Conservation (phyloP, 1,284 basidiomycete genomes). For the Ustilago vetiveriae region DNA sequence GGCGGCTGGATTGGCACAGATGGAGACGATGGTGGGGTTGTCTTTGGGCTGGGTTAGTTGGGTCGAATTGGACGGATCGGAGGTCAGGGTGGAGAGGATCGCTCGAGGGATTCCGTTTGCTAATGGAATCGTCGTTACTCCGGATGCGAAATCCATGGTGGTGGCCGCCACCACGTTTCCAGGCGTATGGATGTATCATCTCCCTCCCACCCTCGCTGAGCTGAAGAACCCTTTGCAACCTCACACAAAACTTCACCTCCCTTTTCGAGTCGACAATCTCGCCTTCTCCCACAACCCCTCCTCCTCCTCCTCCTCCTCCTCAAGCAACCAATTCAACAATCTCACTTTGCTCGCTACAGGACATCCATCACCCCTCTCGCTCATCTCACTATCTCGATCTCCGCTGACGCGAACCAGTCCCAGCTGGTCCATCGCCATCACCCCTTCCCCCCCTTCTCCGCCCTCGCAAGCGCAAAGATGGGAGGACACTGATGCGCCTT, state of each 20-base stretch:
- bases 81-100: conserved; percentile 62
- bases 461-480: too few relatives aligned
- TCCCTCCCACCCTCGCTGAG: conserved; percentile 62
- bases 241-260: conserved; percentile 70
- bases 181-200: conserved; percentile 71
- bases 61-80: conserved; percentile 35
- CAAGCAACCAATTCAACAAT: conserved; percentile 2
- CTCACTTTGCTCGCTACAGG: conserved; percentile 73
- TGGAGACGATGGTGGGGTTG: conserved; percentile 73
- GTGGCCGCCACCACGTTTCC: conserved; percentile 72
- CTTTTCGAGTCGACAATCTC: conserved; percentile 75
- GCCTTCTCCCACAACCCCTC: conserved; percentile 68
- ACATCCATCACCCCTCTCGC: conserved; percentile 74
- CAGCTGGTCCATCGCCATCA: conserved; percentile 24
- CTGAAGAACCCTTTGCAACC: not conserved
- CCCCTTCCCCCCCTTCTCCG: not conserved
- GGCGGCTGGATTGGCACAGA: conserved; percentile 65
- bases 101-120: conserved; percentile 73
- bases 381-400: conserved; percentile 70
- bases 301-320: not conserved
- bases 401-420: conserved; percentile 40
- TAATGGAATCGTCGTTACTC: conserved; percentile 75
- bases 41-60: conserved; percentile 72
- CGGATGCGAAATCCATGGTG: conserved; percentile 71
- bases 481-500: conserved; percentile 10